Evolutionary conservation across 257 asterid genomes (phyloP).

Genomic region (Apocynum venetum): DNA sequence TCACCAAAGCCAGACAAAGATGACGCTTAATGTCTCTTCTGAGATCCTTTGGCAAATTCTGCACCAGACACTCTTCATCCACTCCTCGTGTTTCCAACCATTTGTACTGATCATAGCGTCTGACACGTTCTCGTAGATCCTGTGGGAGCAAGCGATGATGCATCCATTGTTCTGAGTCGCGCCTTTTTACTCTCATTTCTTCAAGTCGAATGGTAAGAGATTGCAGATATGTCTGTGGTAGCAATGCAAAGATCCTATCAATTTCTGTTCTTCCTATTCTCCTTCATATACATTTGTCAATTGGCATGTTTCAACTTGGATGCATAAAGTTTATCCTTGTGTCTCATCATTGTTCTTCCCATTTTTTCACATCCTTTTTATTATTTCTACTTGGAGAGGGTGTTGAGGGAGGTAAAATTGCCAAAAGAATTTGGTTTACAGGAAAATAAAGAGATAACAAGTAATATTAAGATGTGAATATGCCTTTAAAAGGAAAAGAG

Average conservation of each 20-base stretch:
- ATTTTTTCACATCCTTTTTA: neutral
- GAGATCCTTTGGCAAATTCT: constrained; percentile 92
- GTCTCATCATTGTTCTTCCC: neutral
- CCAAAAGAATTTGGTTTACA: too few species aligned
- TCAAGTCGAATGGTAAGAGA: constrained; percentile 96
- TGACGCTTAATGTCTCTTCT: constrained; percentile 96
- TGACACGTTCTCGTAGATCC: constrained; percentile 86
- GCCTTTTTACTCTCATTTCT: constrained; percentile 99
- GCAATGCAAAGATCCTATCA: constrained; percentile 12
- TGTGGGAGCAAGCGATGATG: constrained; percentile 95
- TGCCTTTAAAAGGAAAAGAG: too few species aligned
- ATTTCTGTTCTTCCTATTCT: neutral
- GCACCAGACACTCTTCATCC: constrained; percentile 85
- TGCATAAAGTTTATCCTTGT: neutral
- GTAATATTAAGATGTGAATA: too few species aligned
- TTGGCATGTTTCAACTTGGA: neutral
- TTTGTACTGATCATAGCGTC: constrained; percentile 97
- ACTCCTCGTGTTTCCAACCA: constrained; percentile 99
- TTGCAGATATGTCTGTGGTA: constrained; percentile 88
- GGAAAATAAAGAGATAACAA: too few species aligned
- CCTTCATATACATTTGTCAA: neutral
- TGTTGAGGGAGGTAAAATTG: too few species aligned
- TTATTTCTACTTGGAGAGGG: neutral
- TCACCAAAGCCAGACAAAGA: constrained; percentile 94
- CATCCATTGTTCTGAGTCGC: constrained; percentile 99